Evolutionary conservation across 2,329 filamentous ascomycete species (phyloP), one percentile per base, ranked within the genome.

Genomic region (Chrysoporthe deuterocubensis): DNA sequence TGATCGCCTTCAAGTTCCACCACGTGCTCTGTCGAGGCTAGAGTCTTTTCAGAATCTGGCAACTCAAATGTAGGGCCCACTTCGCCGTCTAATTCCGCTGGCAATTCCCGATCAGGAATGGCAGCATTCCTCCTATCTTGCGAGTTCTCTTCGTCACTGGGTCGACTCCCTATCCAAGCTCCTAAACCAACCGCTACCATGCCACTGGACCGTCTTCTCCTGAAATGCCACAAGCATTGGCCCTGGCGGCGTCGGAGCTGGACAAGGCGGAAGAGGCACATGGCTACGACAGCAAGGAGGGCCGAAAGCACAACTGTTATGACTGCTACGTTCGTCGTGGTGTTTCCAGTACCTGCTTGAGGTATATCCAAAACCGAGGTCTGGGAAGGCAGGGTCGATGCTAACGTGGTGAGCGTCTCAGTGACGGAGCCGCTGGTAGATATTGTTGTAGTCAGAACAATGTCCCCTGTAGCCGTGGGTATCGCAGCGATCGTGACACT

Each of bases 1-100:
- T n/a, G 59, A 32, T 48, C 44, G 11, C 57, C 66, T 8, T 67
- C 66, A 6, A 67, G 61, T 21, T 65, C 66, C 44, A 59, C 66
- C 14, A 26, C 40, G n/a, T 57, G 32, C 4, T 46, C 43, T 54
- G 56, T 60, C 4, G 21, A 21, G 4, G 26, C 59, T 16, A 11
- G 43, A 2, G 21, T 7, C 43, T 18, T 50, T n/a, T 34, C 26
- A 32, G 43, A 16, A 18, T 13, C 59, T 48, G 26, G 26, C 42
- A 50, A 9, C 34, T 52, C 37, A 2, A 14, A 48, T 4, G 32
- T 26, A n/a, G 60, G n/a, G 6, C 8, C 57, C 16, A 7, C 21
- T 8, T n/a, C 60, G 18, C 14, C 11, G n/a, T 59, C 57, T 3
- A 43, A n/a, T 16, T 43, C 57, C 9, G 37, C 57, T 13, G 57